phyloP scores from a whole-genome alignment of 768 basidiomycete species.

The Russula sp. region DNA sequence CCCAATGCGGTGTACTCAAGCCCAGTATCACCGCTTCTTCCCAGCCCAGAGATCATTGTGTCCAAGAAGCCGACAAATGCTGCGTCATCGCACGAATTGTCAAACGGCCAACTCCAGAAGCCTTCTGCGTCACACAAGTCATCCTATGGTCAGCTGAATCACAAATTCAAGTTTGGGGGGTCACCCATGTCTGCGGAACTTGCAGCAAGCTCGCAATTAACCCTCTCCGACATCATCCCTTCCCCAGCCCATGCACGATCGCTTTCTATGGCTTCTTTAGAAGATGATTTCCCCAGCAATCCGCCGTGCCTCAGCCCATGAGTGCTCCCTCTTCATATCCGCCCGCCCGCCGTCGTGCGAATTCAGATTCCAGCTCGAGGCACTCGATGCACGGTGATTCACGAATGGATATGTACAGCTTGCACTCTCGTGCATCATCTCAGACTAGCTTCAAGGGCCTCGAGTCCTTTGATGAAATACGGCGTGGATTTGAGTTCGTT shows the following conservation, averaged over 20 bases:
- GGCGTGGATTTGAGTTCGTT: conserved; percentile 73
- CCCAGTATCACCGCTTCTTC: conserved; percentile 17
- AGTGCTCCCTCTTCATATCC: conserved; percentile 38
- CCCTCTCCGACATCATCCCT: conserved; percentile 75
- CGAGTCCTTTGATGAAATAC: conserved; percentile 74
- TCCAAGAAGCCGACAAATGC: conserved; percentile 8
- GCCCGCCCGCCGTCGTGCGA: conserved; percentile 38
- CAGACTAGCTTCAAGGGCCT: conserved; percentile 67
- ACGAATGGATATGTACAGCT: conserved; percentile 29
- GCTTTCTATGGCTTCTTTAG: conserved; percentile 45
- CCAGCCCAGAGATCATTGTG: conserved; percentile 27
- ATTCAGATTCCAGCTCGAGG: conserved; percentile 49
- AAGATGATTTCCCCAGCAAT: conserved; percentile 35
- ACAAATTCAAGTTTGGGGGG: conserved; percentile 74
- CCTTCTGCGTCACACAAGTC: conserved; percentile 39
- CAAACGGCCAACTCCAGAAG: conserved; percentile 25
- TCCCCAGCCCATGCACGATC: conserved; percentile 52
- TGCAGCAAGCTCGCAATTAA: conserved; percentile 42
- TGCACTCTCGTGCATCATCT: conserved; percentile 44
- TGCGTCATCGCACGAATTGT: conserved; percentile 6
- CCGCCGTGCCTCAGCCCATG: conserved; percentile 32
- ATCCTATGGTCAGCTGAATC: conserved; percentile 66
- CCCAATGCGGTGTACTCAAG: background rate
- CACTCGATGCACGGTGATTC: conserved; percentile 33
- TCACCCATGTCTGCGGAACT: conserved; percentile 31